Conservation (phyloP, 805 yeast genomes). For the Schwanniomyces polymorphus region DNA sequence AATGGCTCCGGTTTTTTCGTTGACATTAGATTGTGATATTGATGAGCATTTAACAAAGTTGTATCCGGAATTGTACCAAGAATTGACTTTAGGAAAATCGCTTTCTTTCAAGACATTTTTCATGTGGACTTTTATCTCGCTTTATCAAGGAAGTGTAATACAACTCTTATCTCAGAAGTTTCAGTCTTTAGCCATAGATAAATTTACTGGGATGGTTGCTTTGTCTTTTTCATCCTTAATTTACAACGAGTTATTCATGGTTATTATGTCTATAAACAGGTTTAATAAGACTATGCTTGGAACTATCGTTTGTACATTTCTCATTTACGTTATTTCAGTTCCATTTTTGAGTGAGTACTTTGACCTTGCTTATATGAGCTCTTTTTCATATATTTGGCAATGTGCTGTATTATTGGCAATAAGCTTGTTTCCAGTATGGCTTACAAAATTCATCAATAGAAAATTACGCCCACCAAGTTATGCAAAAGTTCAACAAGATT, state of each 20-base stretch:
- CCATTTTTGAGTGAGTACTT: constrained; percentile 90
- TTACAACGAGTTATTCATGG: constrained; percentile 89
- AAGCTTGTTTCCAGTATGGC: constrained; percentile 88
- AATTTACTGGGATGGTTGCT: constrained; percentile 78
- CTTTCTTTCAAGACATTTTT: constrained; percentile 85
- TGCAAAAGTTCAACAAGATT: constrained; percentile 90
- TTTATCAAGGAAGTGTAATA: constrained; percentile 88
- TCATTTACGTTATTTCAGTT: constrained; percentile 66
- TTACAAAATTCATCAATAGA: constrained; percentile 71
- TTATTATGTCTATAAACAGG: constrained; percentile 85
- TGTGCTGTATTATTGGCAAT: constrained; percentile 59
- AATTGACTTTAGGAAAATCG: constrained; percentile 83
- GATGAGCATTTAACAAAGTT: constrained; percentile 83
- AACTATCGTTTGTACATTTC: constrained; percentile 69
- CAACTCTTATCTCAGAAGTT: constrained; percentile 81
- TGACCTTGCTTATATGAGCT: constrained; percentile 61
- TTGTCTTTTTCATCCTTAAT: constrained; percentile 78
- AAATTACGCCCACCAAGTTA: constrained; percentile 89
- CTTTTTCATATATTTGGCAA: constrained; percentile 69
- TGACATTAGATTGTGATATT: constrained; percentile 89
- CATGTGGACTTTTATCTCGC: constrained; percentile 84
- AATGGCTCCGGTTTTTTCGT: constrained; percentile 95
- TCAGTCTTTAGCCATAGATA: constrained; percentile 54
- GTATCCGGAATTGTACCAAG: constrained; percentile 94
- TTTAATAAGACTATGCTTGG: constrained; percentile 82